Evolutionary conservation across 371 early-diverging fungal genomes (phyloP).

Genomic region (Mortierella sp.): DNA sequence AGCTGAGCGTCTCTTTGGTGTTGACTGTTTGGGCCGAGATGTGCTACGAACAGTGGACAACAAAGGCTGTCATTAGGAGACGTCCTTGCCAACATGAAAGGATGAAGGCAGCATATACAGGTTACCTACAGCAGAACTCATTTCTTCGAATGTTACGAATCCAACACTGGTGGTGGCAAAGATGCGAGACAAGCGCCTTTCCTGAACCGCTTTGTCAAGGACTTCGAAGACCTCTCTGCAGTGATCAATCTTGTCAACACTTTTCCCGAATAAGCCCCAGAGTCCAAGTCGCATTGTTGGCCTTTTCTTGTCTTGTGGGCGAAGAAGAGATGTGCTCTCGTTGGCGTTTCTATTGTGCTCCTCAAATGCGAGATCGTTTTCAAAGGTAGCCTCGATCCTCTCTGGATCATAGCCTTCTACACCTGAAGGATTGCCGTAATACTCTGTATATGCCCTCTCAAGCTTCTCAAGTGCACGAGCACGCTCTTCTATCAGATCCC

Average conservation of each 20-base stretch:
- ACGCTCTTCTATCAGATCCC: constrained; percentile 52
- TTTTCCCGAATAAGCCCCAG: constrained; percentile 54
- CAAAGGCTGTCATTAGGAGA: constrained; percentile 2
- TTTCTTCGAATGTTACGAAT: constrained; percentile 72
- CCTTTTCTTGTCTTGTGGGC: constrained; percentile 25
- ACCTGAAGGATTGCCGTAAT: constrained; percentile 44
- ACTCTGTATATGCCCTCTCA: constrained; percentile 52
- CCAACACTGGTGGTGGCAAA: constrained; percentile 61
- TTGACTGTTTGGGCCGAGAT: constrained; percentile 71
- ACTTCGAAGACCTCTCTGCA: constrained; percentile 46
- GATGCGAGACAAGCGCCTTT: constrained; percentile 35
- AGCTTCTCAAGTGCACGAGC: constrained; percentile 47
- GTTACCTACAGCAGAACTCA: constrained; percentile 34
- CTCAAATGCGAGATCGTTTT: constrained; percentile 16
- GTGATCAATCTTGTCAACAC: constrained; percentile 55
- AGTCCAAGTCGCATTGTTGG: constrained; percentile 48
- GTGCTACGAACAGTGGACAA: constrained; percentile 54
- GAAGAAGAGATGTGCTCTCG: constrained; percentile 31
- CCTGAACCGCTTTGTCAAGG: constrained; percentile 58
- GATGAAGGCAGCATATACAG: background rate
- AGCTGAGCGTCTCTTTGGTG: constrained; percentile 72
- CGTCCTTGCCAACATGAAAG: background rate
- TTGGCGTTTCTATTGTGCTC: constrained; percentile 6
- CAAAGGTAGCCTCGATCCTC: constrained; percentile 33
- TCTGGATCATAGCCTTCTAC: constrained; percentile 50